phyloP scores from a whole-genome alignment of 768 basidiomycete genomes.

The Melanogaster broomeanus region DNA sequence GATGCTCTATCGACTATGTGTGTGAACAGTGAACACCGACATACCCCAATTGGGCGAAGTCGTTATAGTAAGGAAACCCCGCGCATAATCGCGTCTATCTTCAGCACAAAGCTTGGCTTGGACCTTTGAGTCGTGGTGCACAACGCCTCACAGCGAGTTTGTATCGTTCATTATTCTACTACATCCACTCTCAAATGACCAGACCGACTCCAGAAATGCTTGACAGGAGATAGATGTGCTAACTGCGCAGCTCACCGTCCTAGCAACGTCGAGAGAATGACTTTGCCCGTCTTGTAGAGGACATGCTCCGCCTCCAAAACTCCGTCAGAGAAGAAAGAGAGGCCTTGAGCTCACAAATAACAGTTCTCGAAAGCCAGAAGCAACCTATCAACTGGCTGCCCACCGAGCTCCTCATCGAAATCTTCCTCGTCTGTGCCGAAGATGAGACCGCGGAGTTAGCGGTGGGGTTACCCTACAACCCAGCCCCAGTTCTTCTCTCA shows the following conservation, averaged over 20 bases:
- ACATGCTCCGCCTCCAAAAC: conserved; percentile 40
- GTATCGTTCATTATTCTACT: background rate
- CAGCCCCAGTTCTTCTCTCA: conserved; percentile 42
- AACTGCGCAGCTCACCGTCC: conserved; percentile 37
- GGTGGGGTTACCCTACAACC: conserved; percentile 28
- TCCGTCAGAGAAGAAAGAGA: conserved; percentile 36
- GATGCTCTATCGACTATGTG: no score
- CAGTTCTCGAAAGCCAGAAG: conserved; percentile 40
- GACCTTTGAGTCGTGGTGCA: background rate
- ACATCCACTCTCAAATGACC: conserved; percentile 14
- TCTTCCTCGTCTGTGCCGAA: conserved; percentile 39
- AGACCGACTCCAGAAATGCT: conserved; percentile 26
- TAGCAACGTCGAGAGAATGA: conserved; percentile 42
- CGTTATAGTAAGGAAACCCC: no score
- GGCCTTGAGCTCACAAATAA: conserved; percentile 30
- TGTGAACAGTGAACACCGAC: no score
- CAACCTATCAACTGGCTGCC: conserved; percentile 55
- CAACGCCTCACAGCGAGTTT: background rate
- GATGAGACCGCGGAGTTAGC: conserved; percentile 25
- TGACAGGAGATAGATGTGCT: conserved; percentile 40
- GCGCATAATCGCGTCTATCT: background rate
- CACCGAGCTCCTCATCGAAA: conserved; percentile 45
- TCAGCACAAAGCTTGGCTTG: background rate
- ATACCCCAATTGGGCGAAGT: background rate
- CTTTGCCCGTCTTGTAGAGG: conserved; percentile 40